Conservation (phyloP, 2,329 filamentous ascomycete species). For the Mycosphaerella arachidis region DNA sequence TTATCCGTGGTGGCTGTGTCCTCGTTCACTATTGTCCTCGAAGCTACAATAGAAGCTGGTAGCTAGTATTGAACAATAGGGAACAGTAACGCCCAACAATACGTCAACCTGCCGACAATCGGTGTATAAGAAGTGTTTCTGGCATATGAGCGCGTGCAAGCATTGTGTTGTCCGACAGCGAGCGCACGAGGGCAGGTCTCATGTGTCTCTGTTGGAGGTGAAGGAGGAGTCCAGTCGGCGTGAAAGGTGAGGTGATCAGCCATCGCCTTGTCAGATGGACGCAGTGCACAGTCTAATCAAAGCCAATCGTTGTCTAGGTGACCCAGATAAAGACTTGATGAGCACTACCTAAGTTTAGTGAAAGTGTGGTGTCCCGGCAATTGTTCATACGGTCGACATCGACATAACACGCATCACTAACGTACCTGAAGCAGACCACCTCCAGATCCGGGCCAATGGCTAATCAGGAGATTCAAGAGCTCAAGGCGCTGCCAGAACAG, state of each 20-base stretch:
- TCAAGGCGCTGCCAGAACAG: conserved; percentile 22
- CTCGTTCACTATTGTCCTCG: not conserved
- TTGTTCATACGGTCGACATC: not conserved
- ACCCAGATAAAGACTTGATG: too few relatives aligned
- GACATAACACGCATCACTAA: not conserved
- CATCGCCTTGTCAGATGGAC: too few relatives aligned
- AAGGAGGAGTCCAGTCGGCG: not conserved
- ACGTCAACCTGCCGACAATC: not conserved
- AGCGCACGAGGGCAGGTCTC: not conserved
- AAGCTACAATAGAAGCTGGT: not conserved
- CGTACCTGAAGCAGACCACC: not conserved
- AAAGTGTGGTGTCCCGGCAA: too few relatives aligned
- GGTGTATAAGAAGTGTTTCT: not conserved
- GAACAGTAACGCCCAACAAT: not conserved
- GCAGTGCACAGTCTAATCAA: too few relatives aligned
- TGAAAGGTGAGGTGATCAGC: not conserved
- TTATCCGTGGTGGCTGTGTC: not conserved
- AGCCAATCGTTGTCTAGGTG: too few relatives aligned
- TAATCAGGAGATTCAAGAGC: conserved; percentile 7
- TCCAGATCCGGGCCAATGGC: conserved; percentile 4
- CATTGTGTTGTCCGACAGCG: not conserved
- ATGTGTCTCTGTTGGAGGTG: not conserved
- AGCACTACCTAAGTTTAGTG: too few relatives aligned
- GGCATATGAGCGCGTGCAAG: not conserved
- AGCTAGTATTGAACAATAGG: conserved; percentile 1